Percentiles rank a stretch among this genome's conserved stretches.
phyloP scores from a whole-genome alignment of 306 rosid species.

The Cercis canadensis region DNA sequence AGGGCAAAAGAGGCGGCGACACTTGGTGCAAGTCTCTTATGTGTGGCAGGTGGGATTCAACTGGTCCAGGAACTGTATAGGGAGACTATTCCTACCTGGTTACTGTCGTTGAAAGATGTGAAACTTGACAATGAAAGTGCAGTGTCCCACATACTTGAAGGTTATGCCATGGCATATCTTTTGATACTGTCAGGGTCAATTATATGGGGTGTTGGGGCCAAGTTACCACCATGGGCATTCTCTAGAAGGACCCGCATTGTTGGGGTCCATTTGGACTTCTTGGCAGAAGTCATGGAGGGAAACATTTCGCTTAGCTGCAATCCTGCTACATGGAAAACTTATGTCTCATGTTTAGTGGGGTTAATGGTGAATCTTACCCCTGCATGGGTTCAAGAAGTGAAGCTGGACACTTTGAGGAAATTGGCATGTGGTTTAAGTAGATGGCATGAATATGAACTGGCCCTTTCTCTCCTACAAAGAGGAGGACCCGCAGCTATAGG shows the following conservation, averaged over 20 bases:
- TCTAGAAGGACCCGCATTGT: slow-evolving; percentile 54
- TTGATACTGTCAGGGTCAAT: slow-evolving; percentile 60
- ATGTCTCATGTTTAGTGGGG: slow-evolving; percentile 66
- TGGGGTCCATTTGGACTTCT: slow-evolving; percentile 68
- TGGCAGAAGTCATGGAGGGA: slow-evolving; percentile 72
- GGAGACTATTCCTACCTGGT: slow-evolving; percentile 81
- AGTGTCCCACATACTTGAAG: slow-evolving; percentile 55
- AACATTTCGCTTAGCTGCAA: slow-evolving; percentile 67
- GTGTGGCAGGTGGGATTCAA: slow-evolving; percentile 62
- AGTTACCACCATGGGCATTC: slow-evolving; percentile 48
- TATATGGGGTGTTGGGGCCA: slow-evolving; percentile 64
- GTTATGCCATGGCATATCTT: slow-evolving; percentile 76
- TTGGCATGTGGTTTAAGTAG: slow-evolving; percentile 61
- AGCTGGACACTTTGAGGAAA: slow-evolving; percentile 58
- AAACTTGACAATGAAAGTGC: slow-evolving; percentile 42
- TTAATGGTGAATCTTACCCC: slow-evolving; percentile 65
- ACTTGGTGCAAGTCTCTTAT: slow-evolving; percentile 72
- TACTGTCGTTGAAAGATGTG: slow-evolving; percentile 52
- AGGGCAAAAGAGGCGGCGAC: slow-evolving; percentile 66
- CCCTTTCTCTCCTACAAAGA: slow-evolving; percentile 68
- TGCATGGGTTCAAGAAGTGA: slow-evolving; percentile 67
- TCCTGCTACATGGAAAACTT: slow-evolving; percentile 69
- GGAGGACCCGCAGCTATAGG: slow-evolving; percentile 74
- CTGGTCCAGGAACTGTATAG: slow-evolving; percentile 68
- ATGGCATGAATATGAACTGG: slow-evolving; percentile 74